Conservation (phyloP, 139 green algal genomes). For the Marvania coccoides region DNA sequence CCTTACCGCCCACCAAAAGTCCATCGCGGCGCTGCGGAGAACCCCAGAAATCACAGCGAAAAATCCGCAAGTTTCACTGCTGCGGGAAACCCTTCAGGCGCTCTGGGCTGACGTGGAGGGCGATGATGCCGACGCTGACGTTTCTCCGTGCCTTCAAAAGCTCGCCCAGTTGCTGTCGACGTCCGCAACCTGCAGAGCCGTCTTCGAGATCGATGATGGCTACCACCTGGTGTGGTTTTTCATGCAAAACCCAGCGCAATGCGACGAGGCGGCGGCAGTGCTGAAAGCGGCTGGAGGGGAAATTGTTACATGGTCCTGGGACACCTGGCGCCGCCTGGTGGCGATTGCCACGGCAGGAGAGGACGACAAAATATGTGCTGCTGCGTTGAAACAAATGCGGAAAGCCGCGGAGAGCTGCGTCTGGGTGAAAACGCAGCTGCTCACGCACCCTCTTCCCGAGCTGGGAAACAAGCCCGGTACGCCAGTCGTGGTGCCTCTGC, state of each 20-base stretch:
- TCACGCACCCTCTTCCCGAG: too few relatives aligned
- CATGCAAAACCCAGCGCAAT: background rate
- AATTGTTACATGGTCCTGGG: background rate
- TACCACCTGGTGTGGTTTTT: background rate
- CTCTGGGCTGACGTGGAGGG: too few relatives aligned
- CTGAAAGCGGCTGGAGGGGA: background rate
- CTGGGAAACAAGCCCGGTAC: too few relatives aligned
- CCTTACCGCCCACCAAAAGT: too few relatives aligned
- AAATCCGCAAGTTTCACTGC: too few relatives aligned
- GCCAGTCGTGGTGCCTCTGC: too few relatives aligned
- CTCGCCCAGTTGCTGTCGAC: background rate
- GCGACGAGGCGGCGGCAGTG: background rate
- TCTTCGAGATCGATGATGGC: background rate
- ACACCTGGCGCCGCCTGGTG: background rate
- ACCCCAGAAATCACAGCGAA: too few relatives aligned
- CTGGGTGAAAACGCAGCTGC: slow-evolving; percentile 3
- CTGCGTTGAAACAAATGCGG: background rate
- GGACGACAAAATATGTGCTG: background rate
- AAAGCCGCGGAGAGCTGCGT: background rate
- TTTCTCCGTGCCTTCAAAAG: background rate
- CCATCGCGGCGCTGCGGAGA: too few relatives aligned
- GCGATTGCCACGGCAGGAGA: background rate
- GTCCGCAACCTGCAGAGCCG: background rate
- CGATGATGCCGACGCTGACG: too few relatives aligned
- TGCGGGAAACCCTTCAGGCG: too few relatives aligned